Evolutionary conservation across 352 stramenopile genomes (phyloP).

Genomic region (Thalassiosira sp.): DNA sequence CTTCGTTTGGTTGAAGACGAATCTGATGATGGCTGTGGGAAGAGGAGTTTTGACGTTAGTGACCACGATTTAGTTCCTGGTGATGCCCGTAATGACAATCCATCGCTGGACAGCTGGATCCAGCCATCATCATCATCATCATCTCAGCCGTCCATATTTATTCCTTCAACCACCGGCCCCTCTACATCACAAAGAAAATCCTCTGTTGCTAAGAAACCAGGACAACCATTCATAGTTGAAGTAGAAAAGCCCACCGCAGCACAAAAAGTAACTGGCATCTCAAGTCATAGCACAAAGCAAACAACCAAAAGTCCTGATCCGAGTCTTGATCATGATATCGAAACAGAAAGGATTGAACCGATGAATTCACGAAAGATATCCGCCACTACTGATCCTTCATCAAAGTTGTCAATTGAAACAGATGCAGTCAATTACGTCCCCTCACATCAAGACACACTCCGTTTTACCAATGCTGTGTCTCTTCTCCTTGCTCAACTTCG

Average conservation of each 20-base stretch:
- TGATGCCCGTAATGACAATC: not conserved
- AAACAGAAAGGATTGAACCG: not conserved
- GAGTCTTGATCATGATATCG: not conserved
- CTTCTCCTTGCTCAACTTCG: slow-evolving; percentile 25
- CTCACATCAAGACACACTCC: slow-evolving; percentile 1
- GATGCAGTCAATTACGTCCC: not conserved
- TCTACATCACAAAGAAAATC: not conserved
- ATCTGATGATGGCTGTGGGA: not conserved
- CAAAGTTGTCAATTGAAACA: not conserved
- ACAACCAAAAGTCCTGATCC: not conserved
- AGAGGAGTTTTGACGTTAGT: not conserved
- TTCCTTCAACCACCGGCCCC: slow-evolving; percentile 6
- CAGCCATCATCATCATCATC: not conserved
- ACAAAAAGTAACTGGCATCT: not conserved
- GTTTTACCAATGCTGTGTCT: slow-evolving; percentile 26
- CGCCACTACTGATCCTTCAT: not conserved
- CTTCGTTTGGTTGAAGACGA: slow-evolving; percentile 10
- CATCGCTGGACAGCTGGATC: slow-evolving; percentile 2
- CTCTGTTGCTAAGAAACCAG: not conserved
- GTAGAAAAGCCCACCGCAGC: not conserved
- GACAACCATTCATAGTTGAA: slow-evolving; percentile 11
- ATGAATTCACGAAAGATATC: not conserved
- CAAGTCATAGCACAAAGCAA: not conserved
- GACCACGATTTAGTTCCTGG: not conserved
- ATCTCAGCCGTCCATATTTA: not conserved